Conservation (phyloP, 495 filamentous ascomycete genomes). For the Penicillium desertorum region DNA sequence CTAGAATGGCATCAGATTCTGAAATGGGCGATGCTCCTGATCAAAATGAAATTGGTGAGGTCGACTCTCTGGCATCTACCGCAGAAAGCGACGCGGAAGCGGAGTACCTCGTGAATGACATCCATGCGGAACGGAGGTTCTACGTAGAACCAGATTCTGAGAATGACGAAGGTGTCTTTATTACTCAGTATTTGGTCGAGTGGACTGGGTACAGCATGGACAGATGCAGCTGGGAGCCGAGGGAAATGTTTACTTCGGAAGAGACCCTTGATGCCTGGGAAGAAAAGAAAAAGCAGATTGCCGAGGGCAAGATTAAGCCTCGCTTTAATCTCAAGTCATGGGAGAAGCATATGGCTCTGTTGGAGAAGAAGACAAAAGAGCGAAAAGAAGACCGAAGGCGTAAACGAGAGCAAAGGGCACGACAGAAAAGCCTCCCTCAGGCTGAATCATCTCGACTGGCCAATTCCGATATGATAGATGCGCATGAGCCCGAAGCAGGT, state of each 20-base stretch:
- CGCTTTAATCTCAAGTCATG: slow-evolving; percentile 53
- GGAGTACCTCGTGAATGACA: slow-evolving; percentile 46
- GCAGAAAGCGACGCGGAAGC: slow-evolving; percentile 36
- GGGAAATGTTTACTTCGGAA: slow-evolving; percentile 49
- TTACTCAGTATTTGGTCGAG: slow-evolving; percentile 56
- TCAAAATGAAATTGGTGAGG: slow-evolving; percentile 39
- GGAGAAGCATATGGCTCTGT: slow-evolving; percentile 30
- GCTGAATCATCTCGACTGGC: not conserved
- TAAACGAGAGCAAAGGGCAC: not conserved
- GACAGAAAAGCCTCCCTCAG: not conserved
- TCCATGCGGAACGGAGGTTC: slow-evolving; percentile 47
- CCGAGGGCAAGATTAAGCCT: slow-evolving; percentile 32
- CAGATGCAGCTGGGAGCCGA: slow-evolving; percentile 64
- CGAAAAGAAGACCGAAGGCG: slow-evolving; percentile 4
- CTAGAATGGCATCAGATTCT: slow-evolving; percentile 10
- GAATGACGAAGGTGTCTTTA: not conserved
- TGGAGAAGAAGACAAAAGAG: slow-evolving; percentile 25
- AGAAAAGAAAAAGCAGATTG: slow-evolving; percentile 47
- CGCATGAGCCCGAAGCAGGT: not conserved
- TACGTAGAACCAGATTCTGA: slow-evolving; percentile 2
- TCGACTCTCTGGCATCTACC: slow-evolving; percentile 64
- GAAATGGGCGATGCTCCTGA: slow-evolving; percentile 32
- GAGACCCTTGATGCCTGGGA: slow-evolving; percentile 55
- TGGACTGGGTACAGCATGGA: slow-evolving; percentile 62
- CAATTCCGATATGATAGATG: not conserved